These are phyloP conservation scores for Rhizopus delemar DNA, from an alignment of 371 early-diverging fungal genomes.

Conservation along the genomic window DNA sequence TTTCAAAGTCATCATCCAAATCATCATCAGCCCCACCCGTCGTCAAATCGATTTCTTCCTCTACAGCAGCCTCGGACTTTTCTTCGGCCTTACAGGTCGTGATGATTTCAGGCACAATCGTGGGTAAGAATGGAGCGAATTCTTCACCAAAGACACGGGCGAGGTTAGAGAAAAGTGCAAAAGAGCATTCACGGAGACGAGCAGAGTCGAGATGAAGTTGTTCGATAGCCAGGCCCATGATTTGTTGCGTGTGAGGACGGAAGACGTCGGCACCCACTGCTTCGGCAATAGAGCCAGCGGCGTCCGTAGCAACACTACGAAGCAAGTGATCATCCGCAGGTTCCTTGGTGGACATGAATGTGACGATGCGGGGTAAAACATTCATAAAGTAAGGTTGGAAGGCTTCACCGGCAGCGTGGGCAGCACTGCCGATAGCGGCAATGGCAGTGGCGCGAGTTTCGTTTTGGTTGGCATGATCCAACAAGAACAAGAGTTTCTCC, in stretches of 20 bases:
- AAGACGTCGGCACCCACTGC: constrained; percentile 83
- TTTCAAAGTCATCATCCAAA: constrained; percentile 55
- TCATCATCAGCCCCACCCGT: constrained; percentile 29
- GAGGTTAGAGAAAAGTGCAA: constrained; percentile 78
- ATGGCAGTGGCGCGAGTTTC: constrained; percentile 75
- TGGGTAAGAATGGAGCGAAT: constrained; percentile 70
- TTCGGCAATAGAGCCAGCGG: constrained; percentile 79
- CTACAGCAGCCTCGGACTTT: constrained; percentile 47
- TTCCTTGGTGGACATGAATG: constrained; percentile 68
- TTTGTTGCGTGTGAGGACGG: constrained; percentile 68
- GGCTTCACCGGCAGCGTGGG: constrained; percentile 71
- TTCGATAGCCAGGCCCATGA: constrained; percentile 76
- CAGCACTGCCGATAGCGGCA: constrained; percentile 84
- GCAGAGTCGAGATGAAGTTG: constrained; percentile 71
- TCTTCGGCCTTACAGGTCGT: constrained; percentile 76
- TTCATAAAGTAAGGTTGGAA: constrained; percentile 77
- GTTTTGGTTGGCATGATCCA: constrained; percentile 58
- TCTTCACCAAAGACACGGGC: constrained; percentile 78
- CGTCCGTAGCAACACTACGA: constrained; percentile 83
- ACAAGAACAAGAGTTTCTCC: constrained; percentile 71
- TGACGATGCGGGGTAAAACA: constrained; percentile 68
- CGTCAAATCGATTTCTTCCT: constrained; percentile 47
- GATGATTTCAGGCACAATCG: constrained; percentile 75
- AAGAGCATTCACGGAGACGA: constrained; percentile 79
- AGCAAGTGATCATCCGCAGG: constrained; percentile 65